Evolutionary conservation across 2,329 filamentous ascomycete genomes (phyloP).

Genomic region (Ophiocordyceps camponoti-floridani): DNA sequence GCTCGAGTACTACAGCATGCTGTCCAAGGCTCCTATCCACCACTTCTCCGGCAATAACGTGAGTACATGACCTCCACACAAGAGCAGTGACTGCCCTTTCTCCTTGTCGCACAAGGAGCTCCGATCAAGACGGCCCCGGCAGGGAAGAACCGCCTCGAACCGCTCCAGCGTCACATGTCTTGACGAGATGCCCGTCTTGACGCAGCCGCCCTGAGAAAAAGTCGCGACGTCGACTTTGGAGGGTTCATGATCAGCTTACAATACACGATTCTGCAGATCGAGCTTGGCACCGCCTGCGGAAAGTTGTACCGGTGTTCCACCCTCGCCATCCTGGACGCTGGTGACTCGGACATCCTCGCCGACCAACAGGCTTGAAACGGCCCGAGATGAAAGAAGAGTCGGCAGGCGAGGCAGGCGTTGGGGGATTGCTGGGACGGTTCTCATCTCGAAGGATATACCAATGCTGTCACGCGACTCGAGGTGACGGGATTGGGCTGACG

Average conservation of each 20-base stretch:
- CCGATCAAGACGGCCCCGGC: neutral
- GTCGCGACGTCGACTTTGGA: constrained; percentile 68
- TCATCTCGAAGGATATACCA: constrained; percentile 18
- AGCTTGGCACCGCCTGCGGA: constrained; percentile 94
- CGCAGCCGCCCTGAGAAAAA: constrained; percentile 72
- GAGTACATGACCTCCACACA: constrained; percentile 29
- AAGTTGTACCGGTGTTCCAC: constrained; percentile 98
- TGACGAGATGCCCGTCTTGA: neutral
- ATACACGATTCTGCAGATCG: constrained; percentile 49
- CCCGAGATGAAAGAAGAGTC: neutral
- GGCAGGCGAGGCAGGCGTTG: constrained; percentile 19
- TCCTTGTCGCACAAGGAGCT: neutral
- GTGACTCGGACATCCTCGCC: constrained; percentile 94
- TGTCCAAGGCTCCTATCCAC: constrained; percentile 88
- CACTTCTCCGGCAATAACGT: constrained; percentile 99
- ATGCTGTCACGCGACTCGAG: neutral
- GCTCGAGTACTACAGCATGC: constrained; percentile 88
- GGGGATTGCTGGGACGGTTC: constrained; percentile 17
- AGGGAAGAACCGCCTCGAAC: neutral
- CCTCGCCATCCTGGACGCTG: constrained; percentile 92
- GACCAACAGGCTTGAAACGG: constrained; percentile 45
- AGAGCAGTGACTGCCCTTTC: neutral
- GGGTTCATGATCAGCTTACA: constrained; percentile 51
- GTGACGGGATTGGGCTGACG: neutral
- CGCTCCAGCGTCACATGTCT: neutral